Evolutionary conservation across 2,329 filamentous ascomycete species (phyloP).

Genomic region (Microdochium nivale): DNA sequence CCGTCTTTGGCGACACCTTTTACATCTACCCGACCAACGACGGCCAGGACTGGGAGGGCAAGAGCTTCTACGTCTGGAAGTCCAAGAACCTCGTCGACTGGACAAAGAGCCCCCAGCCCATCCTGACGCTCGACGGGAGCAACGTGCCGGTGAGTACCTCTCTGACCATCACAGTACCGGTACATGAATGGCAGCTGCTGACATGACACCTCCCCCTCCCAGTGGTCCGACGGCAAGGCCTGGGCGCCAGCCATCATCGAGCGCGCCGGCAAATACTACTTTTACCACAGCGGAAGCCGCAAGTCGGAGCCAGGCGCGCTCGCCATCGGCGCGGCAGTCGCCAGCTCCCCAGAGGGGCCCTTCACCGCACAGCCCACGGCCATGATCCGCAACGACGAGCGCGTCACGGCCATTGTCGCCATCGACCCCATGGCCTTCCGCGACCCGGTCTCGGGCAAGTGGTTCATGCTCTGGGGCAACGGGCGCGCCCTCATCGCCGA

Average conservation of each 20-base stretch:
- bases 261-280: slow-evolving; percentile 53
- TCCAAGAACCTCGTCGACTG: slow-evolving; percentile 32
- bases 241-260: slow-evolving; percentile 58
- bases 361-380: slow-evolving; percentile 44
- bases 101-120: slow-evolving; percentile 28
- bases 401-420: slow-evolving; percentile 26
- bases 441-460: slow-evolving; percentile 46
- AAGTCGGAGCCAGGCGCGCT: slow-evolving; percentile 44
- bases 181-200: no score
- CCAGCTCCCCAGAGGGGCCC: slow-evolving; percentile 47
- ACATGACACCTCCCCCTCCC: no score
- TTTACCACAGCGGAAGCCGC: slow-evolving; percentile 46
- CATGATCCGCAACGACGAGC: slow-evolving; percentile 46
- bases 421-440: slow-evolving; percentile 56
- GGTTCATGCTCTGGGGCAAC: slow-evolving; percentile 56
- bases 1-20: slow-evolving; percentile 30
- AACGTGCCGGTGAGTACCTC: slow-evolving; percentile 39
- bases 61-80: slow-evolving; percentile 39
- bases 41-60: slow-evolving; percentile 33
- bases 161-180: no score
- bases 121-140: slow-evolving; percentile 35
- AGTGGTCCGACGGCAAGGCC: slow-evolving; percentile 57
- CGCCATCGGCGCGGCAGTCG: slow-evolving; percentile 53
- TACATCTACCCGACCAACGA: slow-evolving; percentile 40
- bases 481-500: slow-evolving; percentile 30